These are phyloP conservation scores for Oxyria digyna DNA, from an alignment of 148 eudicot species.

Conservation along the genomic window DNA sequence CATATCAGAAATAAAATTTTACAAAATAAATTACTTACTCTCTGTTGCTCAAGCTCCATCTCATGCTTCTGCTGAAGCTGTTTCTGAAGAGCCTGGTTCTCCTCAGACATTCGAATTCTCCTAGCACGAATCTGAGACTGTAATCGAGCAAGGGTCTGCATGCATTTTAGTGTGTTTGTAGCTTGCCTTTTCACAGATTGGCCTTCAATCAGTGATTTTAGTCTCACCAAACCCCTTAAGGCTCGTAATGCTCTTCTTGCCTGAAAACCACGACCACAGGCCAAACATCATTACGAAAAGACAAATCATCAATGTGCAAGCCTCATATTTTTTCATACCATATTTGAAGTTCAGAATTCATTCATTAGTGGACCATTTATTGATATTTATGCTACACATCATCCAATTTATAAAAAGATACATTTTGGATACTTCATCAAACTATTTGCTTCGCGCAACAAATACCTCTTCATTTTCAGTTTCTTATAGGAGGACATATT, in stretches of 20 bases:
- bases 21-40: conserved; percentile 31
- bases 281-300: background rate
- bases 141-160: conserved; percentile 81
- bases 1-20: background rate
- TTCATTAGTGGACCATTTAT: background rate
- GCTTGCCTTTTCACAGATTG: conserved; percentile 87
- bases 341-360: background rate
- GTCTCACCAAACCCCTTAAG: conserved; percentile 77
- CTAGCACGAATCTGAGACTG: conserved; percentile 72
- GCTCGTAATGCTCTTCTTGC: conserved; percentile 83
- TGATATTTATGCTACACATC: background rate
- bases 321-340: background rate
- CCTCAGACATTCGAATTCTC: conserved; percentile 62
- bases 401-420: background rate
- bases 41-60: conserved; percentile 51
- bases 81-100: conserved; percentile 65
- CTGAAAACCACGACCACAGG: conserved; percentile 18
- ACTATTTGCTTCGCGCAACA: too few relatives aligned
- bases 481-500: background rate
- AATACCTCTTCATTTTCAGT: too few relatives aligned
- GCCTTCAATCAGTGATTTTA: conserved; percentile 64
- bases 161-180: conserved; percentile 55
- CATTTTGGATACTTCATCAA: background rate
- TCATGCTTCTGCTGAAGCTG: conserved; percentile 73
- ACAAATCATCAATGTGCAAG: background rate